Evolutionary conservation across 768 basidiomycete genomes (phyloP).

Genomic region (Suillus ampliporus): DNA sequence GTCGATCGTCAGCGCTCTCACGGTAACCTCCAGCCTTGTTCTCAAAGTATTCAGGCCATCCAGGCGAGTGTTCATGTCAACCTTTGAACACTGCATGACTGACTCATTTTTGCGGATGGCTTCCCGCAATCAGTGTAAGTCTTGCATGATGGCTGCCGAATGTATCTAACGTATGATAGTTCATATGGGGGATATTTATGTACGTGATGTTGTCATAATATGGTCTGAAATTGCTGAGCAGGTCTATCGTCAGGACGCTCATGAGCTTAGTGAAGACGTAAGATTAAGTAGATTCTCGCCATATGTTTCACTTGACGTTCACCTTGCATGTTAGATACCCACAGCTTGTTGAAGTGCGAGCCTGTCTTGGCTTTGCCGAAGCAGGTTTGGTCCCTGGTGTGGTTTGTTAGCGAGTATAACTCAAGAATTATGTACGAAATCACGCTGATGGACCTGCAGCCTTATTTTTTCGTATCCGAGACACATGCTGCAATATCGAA

Average conservation of each 20-base stretch:
- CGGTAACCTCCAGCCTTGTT: constrained; percentile 33
- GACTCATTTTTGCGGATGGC: constrained; percentile 49
- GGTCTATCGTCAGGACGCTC: constrained; percentile 46
- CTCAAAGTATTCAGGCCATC: constrained; percentile 71
- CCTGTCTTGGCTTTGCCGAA: constrained; percentile 69
- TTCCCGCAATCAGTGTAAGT: constrained; percentile 67
- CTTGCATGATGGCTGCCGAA: constrained; percentile 2
- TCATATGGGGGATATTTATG: constrained; percentile 71
- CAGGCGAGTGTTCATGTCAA: constrained; percentile 32
- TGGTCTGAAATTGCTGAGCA: background rate
- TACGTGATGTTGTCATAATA: constrained; percentile 30
- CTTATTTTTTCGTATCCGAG: constrained; percentile 74
- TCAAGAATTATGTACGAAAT: background rate
- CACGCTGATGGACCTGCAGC: constrained; percentile 32
- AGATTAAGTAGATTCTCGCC: constrained; percentile 11
- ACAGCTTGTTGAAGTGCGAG: constrained; percentile 63
- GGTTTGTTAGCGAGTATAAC: constrained; percentile 62
- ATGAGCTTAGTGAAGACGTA: constrained; percentile 76
- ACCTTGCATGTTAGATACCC: constrained; percentile 50
- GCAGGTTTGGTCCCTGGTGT: constrained; percentile 78
- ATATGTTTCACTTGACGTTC: background rate
- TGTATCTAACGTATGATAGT: constrained; percentile 3
- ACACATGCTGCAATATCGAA: constrained; percentile 59
- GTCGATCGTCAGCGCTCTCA: background rate
- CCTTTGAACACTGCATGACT: constrained; percentile 23